Conservation (phyloP, 176 grass and related monocot genomes). For the Cenchrus fungigraminus region DNA sequence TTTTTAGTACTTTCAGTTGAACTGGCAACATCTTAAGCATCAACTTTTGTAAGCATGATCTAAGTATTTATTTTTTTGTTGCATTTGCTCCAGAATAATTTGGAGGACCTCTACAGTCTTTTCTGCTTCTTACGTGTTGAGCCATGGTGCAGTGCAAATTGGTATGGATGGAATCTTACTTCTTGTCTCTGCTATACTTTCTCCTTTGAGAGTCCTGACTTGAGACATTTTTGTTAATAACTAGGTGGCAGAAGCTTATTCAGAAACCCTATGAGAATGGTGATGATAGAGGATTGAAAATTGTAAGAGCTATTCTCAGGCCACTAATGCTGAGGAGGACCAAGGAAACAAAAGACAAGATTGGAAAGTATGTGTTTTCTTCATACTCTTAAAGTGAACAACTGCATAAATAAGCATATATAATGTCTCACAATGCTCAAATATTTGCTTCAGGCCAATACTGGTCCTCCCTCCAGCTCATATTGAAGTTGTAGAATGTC, state of each 20-base stretch:
- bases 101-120: slow-evolving; percentile 95
- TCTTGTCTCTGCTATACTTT: slow-evolving; percentile 9
- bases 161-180: slow-evolving; percentile 52
- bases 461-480: slow-evolving; percentile 78
- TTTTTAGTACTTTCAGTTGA: slow-evolving; percentile 17
- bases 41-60: background rate
- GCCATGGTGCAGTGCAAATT: slow-evolving; percentile 78
- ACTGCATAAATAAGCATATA: background rate
- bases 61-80: background rate
- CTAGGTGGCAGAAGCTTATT: slow-evolving; percentile 86
- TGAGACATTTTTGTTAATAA: slow-evolving; percentile 11
- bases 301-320: slow-evolving; percentile 88
- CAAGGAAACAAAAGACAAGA: slow-evolving; percentile 92
- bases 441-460: slow-evolving; percentile 76
- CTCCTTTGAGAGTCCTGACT: background rate
- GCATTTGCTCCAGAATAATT: slow-evolving; percentile 65
- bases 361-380: slow-evolving; percentile 66
- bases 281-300: slow-evolving; percentile 73
- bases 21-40: background rate
- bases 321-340: slow-evolving; percentile 89
- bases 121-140: slow-evolving; percentile 89
- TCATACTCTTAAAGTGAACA: background rate
- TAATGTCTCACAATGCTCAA: background rate
- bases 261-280: slow-evolving; percentile 89
- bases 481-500: slow-evolving; percentile 70